Base-by-base conservation (phyloP, 2,329 filamentous ascomycete species). In the Ophiocordyceps camponoti-floridani region DNA sequence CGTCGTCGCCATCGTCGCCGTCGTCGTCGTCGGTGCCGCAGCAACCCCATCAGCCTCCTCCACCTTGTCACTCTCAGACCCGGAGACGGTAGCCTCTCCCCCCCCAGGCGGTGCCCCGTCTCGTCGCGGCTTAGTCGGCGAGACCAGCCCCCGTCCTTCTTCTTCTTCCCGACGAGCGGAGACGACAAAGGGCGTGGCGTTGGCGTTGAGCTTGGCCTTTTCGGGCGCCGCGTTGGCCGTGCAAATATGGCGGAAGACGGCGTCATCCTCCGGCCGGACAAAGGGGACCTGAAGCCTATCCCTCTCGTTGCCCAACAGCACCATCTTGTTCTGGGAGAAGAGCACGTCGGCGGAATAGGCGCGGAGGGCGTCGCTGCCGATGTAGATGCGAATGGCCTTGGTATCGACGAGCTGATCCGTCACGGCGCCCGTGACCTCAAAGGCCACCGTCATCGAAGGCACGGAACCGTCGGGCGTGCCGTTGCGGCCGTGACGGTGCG, bases 221-320 rank as follows among this genome's bases (percentile, higher is more conserved):
- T 72, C 73, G 0, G 71, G 68, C 9, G 65, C 48, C n/a, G 70
- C 49, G 47, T 70, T 73, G 40, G 70, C 69, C 2, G 82, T 87
- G 53, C 68, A 77, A 43, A 96, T 70, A 52, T 79, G 75, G 53
- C 83, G 91, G 65, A 93, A 96, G 1, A 77, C 64, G 4, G 68
- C 70, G 46, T 94, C 86, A 53, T 94, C 82, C 60, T 96, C 91
- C 0, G 91, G 91, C 27, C 91, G 78, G 38, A 94, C 87, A 51
- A 98, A 82, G 2, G 91, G 91, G 31, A 98, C 81, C 14, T 84
- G 87, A 12, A 96, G 68, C 55, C 89, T 91, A 58, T 84, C 86
- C 41, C 82, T 75, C 47, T 94, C 85, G 56, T 86, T 83, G 52
- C 93, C 85, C 52, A 87, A 88, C 27, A 96, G 68, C 0, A 83